These are phyloP conservation scores for Cryphonectria nitschkei DNA, from an alignment of 2,329 filamentous ascomycete genomes.

Conservation along the genomic window DNA sequence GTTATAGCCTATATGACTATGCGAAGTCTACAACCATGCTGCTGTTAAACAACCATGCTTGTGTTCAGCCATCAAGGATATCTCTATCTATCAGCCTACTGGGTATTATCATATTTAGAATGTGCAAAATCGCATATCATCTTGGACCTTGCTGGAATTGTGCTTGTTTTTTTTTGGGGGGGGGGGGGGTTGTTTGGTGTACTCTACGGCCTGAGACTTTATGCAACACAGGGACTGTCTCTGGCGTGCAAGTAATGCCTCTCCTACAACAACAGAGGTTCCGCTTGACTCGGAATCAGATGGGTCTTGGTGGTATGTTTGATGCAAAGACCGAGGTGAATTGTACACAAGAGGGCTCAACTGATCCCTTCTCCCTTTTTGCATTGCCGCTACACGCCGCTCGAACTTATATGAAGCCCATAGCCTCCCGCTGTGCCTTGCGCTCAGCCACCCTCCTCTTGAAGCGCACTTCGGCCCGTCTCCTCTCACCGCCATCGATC, in stretches of 20 bases:
- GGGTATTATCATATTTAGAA: neutral
- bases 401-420: conserved; percentile 16
- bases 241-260: neutral
- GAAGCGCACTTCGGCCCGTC: conserved; percentile 81
- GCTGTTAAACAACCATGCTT: neutral
- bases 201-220: too few species aligned
- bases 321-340: neutral
- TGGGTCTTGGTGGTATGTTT: conserved; percentile 3
- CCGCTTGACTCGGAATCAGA: neutral
- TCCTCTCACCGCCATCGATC: conserved; percentile 94
- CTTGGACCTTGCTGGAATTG: too few species aligned
- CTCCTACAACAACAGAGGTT: neutral
- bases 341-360: neutral
- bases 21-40: neutral
- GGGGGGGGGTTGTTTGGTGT: neutral
- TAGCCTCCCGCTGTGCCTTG: conserved; percentile 60
- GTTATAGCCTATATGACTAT: neutral
- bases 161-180: neutral
- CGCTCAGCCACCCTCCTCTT: conserved; percentile 83
- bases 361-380: too few species aligned
- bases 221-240: neutral
- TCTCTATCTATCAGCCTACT: neutral
- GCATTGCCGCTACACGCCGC: neutral
- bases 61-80: neutral
- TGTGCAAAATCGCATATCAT: neutral